phyloP scores from a whole-genome alignment of 164 flowering plant species.

The Magnolia changhungtana region DNA sequence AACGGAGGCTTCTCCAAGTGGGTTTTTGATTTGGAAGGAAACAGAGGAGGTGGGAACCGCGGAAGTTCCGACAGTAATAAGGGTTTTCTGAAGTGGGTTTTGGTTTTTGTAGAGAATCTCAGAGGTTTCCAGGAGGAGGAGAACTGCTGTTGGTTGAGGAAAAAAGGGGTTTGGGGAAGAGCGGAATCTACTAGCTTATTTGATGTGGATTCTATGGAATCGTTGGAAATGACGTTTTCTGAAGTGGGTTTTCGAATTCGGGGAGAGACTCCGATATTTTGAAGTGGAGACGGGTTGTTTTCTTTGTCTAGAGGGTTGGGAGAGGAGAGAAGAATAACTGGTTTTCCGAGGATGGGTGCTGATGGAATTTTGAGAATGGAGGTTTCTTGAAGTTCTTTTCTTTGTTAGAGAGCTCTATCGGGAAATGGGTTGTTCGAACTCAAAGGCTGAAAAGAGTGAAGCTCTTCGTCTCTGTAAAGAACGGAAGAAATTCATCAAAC shows the following conservation, averaged over 20 bases:
- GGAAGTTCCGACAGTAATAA: neutral
- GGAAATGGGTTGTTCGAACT: slow-evolving; percentile 64
- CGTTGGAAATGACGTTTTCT: neutral
- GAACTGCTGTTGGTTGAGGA: neutral
- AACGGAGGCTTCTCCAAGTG: slow-evolving; percentile 12
- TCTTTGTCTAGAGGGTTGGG: neutral
- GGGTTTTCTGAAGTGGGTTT: too few relatives aligned
- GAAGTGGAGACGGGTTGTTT: neutral
- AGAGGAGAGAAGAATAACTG: too few relatives aligned
- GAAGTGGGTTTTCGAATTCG: neutral
- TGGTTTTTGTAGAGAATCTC: neutral
- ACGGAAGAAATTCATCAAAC: slow-evolving; percentile 65
- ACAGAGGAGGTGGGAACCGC: neutral
- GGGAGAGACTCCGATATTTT: neutral
- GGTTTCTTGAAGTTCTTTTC: slow-evolving; percentile 4
- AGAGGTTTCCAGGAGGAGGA: neutral
- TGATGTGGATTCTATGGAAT: neutral
- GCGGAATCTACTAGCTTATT: neutral
- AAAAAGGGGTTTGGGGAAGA: neutral
- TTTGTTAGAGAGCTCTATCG: slow-evolving; percentile 6
- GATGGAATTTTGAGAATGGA: slow-evolving; percentile 3
- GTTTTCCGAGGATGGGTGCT: neutral
- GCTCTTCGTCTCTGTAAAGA: slow-evolving; percentile 73
- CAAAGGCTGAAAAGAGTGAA: slow-evolving; percentile 58
- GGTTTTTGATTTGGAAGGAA: slow-evolving; percentile 11